These are phyloP conservation scores for Posidonia australis DNA, from an alignment of 106 monocot species.

Conservation along the genomic window DNA sequence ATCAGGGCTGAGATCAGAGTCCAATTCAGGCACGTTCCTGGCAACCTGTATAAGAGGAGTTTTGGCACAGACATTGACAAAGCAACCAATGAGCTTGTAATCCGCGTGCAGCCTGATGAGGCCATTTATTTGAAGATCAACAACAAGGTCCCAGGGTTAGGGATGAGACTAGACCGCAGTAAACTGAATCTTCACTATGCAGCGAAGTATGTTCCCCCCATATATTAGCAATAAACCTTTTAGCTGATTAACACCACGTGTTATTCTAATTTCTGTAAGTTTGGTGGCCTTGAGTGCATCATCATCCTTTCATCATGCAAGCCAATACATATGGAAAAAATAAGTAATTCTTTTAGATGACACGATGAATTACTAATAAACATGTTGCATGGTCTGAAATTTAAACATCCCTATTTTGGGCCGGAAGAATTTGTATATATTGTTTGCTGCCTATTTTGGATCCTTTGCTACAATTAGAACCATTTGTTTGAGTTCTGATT, in stretches of 20 bases:
- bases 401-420: no score
- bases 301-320: no score
- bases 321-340: no score
- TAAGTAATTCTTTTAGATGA: no score
- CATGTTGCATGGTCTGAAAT: no score
- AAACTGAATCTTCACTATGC: slow-evolving; percentile 94
- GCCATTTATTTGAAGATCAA: slow-evolving; percentile 95
- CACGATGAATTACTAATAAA: no score
- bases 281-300: no score
- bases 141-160: slow-evolving; percentile 81
- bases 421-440: no score
- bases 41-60: slow-evolving; percentile 69
- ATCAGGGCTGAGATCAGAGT: slow-evolving; percentile 88
- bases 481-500: no score
- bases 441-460: no score
- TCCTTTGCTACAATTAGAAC: no score
- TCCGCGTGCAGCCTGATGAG: slow-evolving; percentile 90
- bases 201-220: slow-evolving; percentile 42
- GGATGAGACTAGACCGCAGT: slow-evolving; percentile 79
- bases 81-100: slow-evolving; percentile 93
- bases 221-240: background rate
- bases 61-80: slow-evolving; percentile 84
- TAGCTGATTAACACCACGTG: background rate
- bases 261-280: no score
- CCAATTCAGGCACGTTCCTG: slow-evolving; percentile 89